phyloP scores from a whole-genome alignment of 352 stramenopile species.

The Phytophthora ramorum region DNA sequence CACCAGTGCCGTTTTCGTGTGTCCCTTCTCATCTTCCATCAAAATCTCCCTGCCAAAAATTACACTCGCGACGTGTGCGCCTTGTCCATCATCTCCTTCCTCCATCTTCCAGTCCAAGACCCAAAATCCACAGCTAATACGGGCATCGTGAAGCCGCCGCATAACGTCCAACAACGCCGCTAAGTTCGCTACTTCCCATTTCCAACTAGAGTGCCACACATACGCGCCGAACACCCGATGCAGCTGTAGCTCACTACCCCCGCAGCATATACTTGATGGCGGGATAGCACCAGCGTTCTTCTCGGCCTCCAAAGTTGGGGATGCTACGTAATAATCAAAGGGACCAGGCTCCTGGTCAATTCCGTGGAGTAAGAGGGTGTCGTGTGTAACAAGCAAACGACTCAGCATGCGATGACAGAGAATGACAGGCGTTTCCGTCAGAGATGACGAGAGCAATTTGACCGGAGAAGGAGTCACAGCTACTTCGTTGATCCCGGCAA shows the following conservation, averaged over 20 bases:
- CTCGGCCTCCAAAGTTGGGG: conserved; percentile 42
- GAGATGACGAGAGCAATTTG: conserved; percentile 35
- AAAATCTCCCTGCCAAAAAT: conserved; percentile 84
- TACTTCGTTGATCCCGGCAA: conserved; percentile 60
- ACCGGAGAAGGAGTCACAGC: conserved; percentile 30
- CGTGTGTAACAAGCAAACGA: conserved; percentile 74
- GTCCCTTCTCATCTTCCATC: conserved; percentile 83
- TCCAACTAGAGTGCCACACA: conserved; percentile 90
- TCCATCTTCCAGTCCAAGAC: conserved; percentile 84
- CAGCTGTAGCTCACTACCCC: conserved; percentile 77
- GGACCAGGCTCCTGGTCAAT: conserved; percentile 39
- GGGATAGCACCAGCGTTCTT: conserved; percentile 40
- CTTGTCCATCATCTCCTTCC: conserved; percentile 61
- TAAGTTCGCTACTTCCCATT: conserved; percentile 76
- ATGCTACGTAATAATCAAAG: conserved; percentile 43
- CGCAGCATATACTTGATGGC: conserved; percentile 67
- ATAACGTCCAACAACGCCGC: conserved; percentile 67
- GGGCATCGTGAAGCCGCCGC: conserved; percentile 72
- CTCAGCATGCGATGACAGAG: conserved; percentile 86
- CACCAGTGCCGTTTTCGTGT: conserved; percentile 73
- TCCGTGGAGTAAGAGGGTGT: conserved; percentile 69
- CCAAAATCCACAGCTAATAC: conserved; percentile 82
- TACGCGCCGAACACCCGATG: conserved; percentile 85
- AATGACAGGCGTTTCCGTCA: conserved; percentile 30
- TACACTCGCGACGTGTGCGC: conserved; percentile 65